Evolutionary conservation across 331 rosid species (phyloP), one percentile per base, ranked within the genome.

Genomic region (Malus hybrid): DNA sequence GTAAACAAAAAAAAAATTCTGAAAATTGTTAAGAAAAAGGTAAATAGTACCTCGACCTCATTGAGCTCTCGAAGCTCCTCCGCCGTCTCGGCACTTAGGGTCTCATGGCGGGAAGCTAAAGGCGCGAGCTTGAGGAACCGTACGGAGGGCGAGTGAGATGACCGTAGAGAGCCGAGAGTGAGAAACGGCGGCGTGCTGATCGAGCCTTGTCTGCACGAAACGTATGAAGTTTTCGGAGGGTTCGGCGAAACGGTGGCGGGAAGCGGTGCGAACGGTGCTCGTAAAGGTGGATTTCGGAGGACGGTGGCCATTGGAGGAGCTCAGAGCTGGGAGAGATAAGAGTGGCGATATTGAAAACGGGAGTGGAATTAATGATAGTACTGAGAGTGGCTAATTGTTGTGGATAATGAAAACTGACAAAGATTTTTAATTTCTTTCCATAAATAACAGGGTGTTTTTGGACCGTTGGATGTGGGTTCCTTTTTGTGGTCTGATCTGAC

Each of bases 101-200:
- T 57, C 55, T 82, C 83, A 27, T 80, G 80, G 15, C 13, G 46
- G 36, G 84, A 76, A 69, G 83, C 79, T 44, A 59, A 76, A n/a
- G 84, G 76, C 5, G 36, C 63, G 57, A 79, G 46, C 52, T 79
- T 85, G 48, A 67, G 71, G 20, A 74, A 70, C 59, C 81, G 84
- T 29, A 59, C 67, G 52, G 88, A 73, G 5, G 75, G 80, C 39
- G 54, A 31, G 65, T 50, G 79, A 62, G 76, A 81, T 63, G 62
- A 65, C 29, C 70, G 76, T 34, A 77, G 79, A 68, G 67, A 70
- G 67, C 50, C 18, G 55, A 39, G 68, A 56, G 55, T 19, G 65
- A 29, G 70, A 62, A 13, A 85, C 54, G 65, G 32, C 3, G 56
- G 59, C 42, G 55, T 74, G 69, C 62, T 44, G 59, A 16, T 34